A percentile compares a stretch with the other conserved stretches of the same genome.
Evolutionary conservation across 306 rosid genomes (phyloP).

Genomic region (Casuarina equisetifolia): DNA sequence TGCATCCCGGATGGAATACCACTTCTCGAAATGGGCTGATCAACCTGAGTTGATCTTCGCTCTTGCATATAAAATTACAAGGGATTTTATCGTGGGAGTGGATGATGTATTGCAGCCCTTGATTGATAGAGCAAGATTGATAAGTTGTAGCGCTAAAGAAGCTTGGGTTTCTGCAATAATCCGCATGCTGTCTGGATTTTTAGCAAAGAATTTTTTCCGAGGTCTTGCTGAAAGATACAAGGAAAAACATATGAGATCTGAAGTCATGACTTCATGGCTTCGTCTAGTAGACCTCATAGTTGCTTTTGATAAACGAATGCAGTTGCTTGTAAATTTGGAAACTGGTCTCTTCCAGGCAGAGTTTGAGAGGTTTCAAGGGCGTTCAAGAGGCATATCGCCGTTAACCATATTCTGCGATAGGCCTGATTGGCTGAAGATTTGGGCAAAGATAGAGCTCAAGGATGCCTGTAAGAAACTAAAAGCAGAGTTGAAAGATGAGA

Average conservation of each 20-base stretch:
- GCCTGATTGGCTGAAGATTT: slow-evolving; percentile 70
- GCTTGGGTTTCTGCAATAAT: slow-evolving; percentile 79
- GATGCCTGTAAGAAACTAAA: slow-evolving; percentile 65
- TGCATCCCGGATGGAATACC: slow-evolving; percentile 70
- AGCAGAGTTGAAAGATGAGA: slow-evolving; percentile 53
- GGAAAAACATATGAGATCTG: slow-evolving; percentile 43
- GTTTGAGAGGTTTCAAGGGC: slow-evolving; percentile 48
- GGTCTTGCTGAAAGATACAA: slow-evolving; percentile 54
- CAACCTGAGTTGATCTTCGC: slow-evolving; percentile 75
- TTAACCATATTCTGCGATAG: slow-evolving; percentile 57
- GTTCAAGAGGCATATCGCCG: slow-evolving; percentile 47
- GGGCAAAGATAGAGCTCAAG: slow-evolving; percentile 78
- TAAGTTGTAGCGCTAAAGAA: slow-evolving; percentile 72
- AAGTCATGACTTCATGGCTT: slow-evolving; percentile 62
- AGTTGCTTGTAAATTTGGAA: slow-evolving; percentile 53
- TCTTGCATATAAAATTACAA: slow-evolving; percentile 54
- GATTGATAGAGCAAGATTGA: slow-evolving; percentile 65
- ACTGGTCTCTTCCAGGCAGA: slow-evolving; percentile 40
- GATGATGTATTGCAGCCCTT: slow-evolving; percentile 83
- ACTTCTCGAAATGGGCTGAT: slow-evolving; percentile 66
- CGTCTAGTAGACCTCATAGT: slow-evolving; percentile 58
- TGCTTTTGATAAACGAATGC: slow-evolving; percentile 62
- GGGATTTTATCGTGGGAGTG: slow-evolving; percentile 58
- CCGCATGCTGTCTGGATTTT: slow-evolving; percentile 59
- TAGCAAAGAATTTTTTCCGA: slow-evolving; percentile 50